These are phyloP conservation scores for Micractinium sp. DNA, from an alignment of 139 green algal species.

Conservation along the genomic window DNA sequence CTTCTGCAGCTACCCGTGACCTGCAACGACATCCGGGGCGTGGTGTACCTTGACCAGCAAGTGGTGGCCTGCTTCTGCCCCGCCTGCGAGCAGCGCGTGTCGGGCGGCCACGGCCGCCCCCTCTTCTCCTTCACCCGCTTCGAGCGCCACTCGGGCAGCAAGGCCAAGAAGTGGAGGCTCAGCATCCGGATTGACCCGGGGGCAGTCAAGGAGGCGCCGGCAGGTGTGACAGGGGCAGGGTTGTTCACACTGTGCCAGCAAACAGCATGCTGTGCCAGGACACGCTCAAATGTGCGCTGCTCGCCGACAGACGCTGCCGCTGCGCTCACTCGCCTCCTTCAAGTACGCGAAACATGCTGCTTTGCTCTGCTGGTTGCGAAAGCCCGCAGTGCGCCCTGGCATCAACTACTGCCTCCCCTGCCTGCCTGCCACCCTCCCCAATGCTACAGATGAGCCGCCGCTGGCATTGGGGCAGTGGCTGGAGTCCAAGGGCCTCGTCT, in stretches of 20 bases:
- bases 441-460: constrained; percentile 10
- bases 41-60: constrained; percentile 44
- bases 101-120: constrained; percentile 27
- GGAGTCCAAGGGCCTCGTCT: constrained; percentile 30
- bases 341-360: too few species aligned
- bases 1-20: constrained; percentile 32
- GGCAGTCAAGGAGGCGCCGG: constrained; percentile 21
- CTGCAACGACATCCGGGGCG: constrained; percentile 37
- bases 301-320: background rate
- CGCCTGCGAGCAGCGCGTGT: constrained; percentile 28
- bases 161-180: constrained; percentile 47
- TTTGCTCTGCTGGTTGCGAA: too few species aligned
- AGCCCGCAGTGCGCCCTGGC: background rate
- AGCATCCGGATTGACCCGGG: constrained; percentile 38
- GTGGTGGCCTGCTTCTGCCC: constrained; percentile 39
- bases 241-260: too few species aligned
- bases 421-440: background rate
- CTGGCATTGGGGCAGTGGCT: constrained; percentile 41
- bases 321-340: too few species aligned
- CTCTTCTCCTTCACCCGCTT: constrained; percentile 48
- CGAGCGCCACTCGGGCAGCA: constrained; percentile 39
- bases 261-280: too few species aligned
- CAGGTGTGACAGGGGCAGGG: background rate
- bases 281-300: too few species aligned
- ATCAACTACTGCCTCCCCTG: background rate